phyloP scores from a whole-genome alignment of 495 filamentous ascomycete species.

The Glonium stellatum region DNA sequence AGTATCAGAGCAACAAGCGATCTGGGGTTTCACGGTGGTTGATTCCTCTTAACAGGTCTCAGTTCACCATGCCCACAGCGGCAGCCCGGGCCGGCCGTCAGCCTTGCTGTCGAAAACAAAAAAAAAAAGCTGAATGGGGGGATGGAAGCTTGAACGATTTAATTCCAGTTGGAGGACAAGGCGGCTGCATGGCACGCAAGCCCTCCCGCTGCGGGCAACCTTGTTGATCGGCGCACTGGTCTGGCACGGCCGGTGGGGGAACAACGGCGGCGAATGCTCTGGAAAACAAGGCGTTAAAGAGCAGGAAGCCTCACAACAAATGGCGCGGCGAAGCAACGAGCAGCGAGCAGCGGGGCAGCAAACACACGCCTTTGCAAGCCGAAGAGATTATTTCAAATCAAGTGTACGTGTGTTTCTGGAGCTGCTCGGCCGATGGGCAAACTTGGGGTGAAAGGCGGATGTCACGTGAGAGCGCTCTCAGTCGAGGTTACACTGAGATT shows the following conservation, averaged over 20 bases:
- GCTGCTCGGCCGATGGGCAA: not conserved
- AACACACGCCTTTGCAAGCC: not conserved
- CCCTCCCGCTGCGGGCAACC: not conserved
- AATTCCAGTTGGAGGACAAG: not conserved
- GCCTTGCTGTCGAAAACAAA: not conserved
- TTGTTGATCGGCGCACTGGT: not conserved
- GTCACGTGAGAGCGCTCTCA: not conserved
- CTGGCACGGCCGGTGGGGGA: not conserved
- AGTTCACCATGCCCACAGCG: not conserved
- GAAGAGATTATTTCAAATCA: not conserved
- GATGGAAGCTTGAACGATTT: not conserved
- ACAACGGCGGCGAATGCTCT: not conserved
- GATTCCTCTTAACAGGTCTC: not conserved
- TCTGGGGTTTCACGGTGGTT: not conserved
- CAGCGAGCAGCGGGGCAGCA: too few relatives aligned
- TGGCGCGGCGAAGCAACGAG: not conserved
- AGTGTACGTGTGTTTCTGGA: not conserved
- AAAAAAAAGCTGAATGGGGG: not conserved
- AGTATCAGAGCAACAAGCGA: conserved; percentile 1
- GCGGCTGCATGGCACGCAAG: not conserved
- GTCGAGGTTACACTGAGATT: too few relatives aligned
- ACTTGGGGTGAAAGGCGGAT: not conserved
- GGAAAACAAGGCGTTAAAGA: not conserved
- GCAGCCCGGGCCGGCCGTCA: not conserved
- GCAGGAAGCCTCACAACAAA: not conserved